phyloP scores from a whole-genome alignment of 768 basidiomycete genomes.

The Trametes coccinea region DNA sequence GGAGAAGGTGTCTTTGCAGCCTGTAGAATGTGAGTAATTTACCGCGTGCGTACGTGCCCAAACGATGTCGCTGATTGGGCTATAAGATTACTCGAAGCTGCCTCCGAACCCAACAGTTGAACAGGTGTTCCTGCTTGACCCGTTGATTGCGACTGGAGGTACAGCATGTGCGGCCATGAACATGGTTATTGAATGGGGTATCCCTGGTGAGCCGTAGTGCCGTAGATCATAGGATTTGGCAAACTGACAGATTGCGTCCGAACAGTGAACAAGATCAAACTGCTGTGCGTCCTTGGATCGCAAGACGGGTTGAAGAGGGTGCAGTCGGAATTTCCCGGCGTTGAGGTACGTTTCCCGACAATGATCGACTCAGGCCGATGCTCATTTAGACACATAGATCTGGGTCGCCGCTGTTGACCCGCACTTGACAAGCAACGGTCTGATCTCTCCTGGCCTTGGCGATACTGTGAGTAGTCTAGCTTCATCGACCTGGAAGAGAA shows the following conservation, averaged over 20 bases:
- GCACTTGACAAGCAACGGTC: conserved; percentile 67
- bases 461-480: conserved; percentile 64
- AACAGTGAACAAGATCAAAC: conserved; percentile 69
- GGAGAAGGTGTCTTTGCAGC: conserved; percentile 84
- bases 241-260: background rate
- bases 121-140: conserved; percentile 85
- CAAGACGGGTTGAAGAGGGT: conserved; percentile 71
- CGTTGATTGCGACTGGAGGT: conserved; percentile 91
- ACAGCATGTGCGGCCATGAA: conserved; percentile 85
- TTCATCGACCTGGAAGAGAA: no score
- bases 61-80: background rate
- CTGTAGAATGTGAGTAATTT: conserved; percentile 74
- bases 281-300: conserved; percentile 81
- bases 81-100: conserved; percentile 85
- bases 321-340: conserved; percentile 64
- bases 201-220: conserved; percentile 50
- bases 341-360: conserved; percentile 59
- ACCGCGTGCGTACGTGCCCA: background rate
- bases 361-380: background rate
- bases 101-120: conserved; percentile 77
- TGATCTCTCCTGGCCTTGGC: conserved; percentile 88
- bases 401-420: conserved; percentile 86
- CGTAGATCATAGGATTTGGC: background rate
- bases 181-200: conserved; percentile 87
- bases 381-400: conserved; percentile 51